phyloP scores from a whole-genome alignment of 805 yeast genomes.

The Clavispora fructus region DNA sequence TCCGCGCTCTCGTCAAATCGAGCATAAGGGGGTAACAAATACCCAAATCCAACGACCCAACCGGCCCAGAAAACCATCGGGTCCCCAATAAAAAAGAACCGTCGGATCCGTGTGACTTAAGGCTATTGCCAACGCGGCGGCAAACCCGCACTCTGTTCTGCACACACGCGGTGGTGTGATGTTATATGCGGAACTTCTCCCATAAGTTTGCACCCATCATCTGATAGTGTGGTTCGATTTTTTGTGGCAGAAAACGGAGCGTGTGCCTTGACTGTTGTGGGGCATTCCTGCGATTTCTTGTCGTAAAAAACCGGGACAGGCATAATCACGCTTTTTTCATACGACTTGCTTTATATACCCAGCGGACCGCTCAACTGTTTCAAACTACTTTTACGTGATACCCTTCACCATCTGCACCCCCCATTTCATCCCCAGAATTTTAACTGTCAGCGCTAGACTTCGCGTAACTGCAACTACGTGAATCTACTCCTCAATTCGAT shows the following conservation, averaged over 20 bases:
- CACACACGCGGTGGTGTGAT: background rate
- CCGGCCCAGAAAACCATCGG: too few species aligned
- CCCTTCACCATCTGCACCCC: background rate
- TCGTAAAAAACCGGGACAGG: background rate
- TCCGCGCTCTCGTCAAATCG: too few species aligned
- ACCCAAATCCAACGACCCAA: too few species aligned
- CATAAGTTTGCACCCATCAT: constrained; percentile 1
- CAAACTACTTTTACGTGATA: background rate
- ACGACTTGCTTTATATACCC: background rate
- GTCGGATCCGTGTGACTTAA: too few species aligned
- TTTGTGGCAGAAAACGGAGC: background rate
- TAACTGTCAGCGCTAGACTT: too few species aligned
- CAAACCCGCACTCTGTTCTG: background rate
- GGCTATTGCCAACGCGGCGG: background rate
- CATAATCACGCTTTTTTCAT: background rate
- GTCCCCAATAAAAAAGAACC: too few species aligned
- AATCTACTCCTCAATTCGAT: too few species aligned
- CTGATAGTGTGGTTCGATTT: background rate
- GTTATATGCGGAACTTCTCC: background rate
- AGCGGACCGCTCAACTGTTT: background rate
- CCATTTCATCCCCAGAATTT: background rate
- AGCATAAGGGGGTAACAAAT: too few species aligned
- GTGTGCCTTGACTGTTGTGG: background rate
- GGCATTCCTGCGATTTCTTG: background rate
- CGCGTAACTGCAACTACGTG: too few species aligned